phyloP scores from a whole-genome alignment of 1,139 yeast species.

The Taiozyma sp. region DNA sequence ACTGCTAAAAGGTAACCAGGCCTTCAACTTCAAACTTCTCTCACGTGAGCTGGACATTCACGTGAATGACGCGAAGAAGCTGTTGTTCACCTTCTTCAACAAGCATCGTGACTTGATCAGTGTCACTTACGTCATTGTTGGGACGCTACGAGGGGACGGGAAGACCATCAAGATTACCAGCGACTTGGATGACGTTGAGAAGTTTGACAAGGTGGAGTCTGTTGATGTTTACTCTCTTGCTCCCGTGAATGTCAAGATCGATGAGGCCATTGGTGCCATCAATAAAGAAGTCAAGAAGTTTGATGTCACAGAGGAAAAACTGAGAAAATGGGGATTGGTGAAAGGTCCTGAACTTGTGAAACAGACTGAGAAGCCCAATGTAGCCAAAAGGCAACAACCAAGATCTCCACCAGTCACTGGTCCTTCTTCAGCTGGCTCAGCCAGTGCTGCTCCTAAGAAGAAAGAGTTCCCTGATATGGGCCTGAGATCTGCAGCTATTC shows the following conservation, averaged over 20 bases:
- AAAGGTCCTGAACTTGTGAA: slow-evolving; percentile 22
- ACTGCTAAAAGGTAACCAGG: slow-evolving; percentile 12
- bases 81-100: slow-evolving; percentile 21
- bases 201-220: slow-evolving; percentile 18
- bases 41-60: slow-evolving; percentile 23
- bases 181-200: slow-evolving; percentile 14
- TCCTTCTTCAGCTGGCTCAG: background rate
- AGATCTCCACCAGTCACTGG: background rate
- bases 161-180: slow-evolving; percentile 13
- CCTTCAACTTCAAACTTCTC: slow-evolving; percentile 24
- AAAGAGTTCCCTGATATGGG: slow-evolving; percentile 19
- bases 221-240: slow-evolving; percentile 24
- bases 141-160: slow-evolving; percentile 13
- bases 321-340: slow-evolving; percentile 26
- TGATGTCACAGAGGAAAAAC: slow-evolving; percentile 13
- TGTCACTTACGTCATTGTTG: slow-evolving; percentile 24
- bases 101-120: slow-evolving; percentile 16
- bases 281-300: slow-evolving; percentile 12
- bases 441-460: slow-evolving; percentile 3
- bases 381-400: background rate
- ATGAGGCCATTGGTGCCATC: slow-evolving; percentile 18
- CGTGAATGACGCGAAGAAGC: slow-evolving; percentile 22
- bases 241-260: slow-evolving; percentile 12
- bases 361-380: background rate
- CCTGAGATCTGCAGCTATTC: slow-evolving; percentile 11